Evolutionary conservation across 1,284 basidiomycete genomes (phyloP), one percentile per base, ranked within the genome.

Genomic region (Testicularia cyperi): DNA sequence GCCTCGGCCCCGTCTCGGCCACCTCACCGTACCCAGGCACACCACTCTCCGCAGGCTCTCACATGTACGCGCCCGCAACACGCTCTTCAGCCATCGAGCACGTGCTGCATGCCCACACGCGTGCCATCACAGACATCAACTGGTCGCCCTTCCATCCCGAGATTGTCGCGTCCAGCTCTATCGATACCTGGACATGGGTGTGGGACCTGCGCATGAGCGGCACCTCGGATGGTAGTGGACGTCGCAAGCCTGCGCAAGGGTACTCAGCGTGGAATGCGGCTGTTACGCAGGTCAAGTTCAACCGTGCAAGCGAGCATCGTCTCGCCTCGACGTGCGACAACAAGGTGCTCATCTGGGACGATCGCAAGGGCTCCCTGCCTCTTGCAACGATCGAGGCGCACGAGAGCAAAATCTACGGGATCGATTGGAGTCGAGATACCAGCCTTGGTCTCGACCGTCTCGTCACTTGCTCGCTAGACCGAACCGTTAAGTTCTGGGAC

Each of bases 81-180:
- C 40, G 53, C 23, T 44, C 53, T 1, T 70, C 70, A 5, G 60
- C 70, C 6, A 64, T 75, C 31, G 70, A 73, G 39, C 56, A 70
- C 35, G 53, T 75, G 1, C 53, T 76, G 2, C 61, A 70, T 22
- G 70, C 68, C 2, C 74, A 76, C 27, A 68, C 64, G 2, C 51
- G 74, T 16, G 74, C 72, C 6, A 76, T 76, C 26, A 76, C 74
- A 10, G 74, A 76, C 21, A 74, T 76, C 64, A 76, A 76, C 36
- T 76, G 73, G 72, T 68, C 65, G 15, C 64, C 71, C 22, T 65
- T 70, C 30, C 69, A 75, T 41, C 74, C 72, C 14, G 70, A 72
- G 37, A 41, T 76, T 13, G 52, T 76, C 13, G 74, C 74, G 7
- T 67, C 62, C 8, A 70, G 71, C 46, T 67, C 69, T n/a, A 64